Percentiles rank a stretch among this genome's conserved stretches.
Conservation (phyloP, 2,329 filamentous ascomycete genomes). For the Triangularia verruculosa region DNA sequence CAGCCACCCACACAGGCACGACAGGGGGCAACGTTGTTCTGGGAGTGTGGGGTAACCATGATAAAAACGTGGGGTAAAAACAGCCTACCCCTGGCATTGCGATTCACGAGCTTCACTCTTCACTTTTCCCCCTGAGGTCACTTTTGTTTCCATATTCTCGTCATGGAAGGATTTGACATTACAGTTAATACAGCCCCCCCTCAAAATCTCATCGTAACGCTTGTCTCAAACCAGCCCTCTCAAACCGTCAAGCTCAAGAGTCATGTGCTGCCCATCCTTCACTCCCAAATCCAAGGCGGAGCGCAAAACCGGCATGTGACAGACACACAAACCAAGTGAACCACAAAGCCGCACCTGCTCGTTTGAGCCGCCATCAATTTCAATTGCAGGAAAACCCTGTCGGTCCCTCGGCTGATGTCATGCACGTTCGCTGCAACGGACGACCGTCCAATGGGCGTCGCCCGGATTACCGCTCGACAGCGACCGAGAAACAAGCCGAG, state of each 20-base stretch:
- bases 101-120: neutral
- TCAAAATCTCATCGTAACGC: too few species aligned
- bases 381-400: neutral
- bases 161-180: too few species aligned
- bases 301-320: slow-evolving; percentile 19
- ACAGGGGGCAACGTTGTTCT: neutral
- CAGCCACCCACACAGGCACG: neutral
- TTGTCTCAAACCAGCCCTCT: too few species aligned
- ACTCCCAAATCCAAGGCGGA: neutral
- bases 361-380: too few species aligned
- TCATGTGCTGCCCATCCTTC: neutral
- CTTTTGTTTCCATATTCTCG: too few species aligned
- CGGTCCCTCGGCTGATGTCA: slow-evolving; percentile 28
- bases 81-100: neutral
- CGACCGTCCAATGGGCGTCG: slow-evolving; percentile 15
- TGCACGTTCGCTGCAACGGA: slow-evolving; percentile 10
- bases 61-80: neutral
- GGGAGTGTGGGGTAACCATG: neutral
- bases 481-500: slow-evolving; percentile 19
- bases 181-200: too few species aligned
- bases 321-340: slow-evolving; percentile 2
- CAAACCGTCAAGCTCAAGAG: neutral
- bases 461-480: slow-evolving; percentile 11
- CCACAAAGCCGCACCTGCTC: slow-evolving; percentile 3
- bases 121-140: neutral